Base-by-base conservation (phyloP, 768 basidiomycete genomes). In the Tylopilus rubrobrunneus region DNA sequence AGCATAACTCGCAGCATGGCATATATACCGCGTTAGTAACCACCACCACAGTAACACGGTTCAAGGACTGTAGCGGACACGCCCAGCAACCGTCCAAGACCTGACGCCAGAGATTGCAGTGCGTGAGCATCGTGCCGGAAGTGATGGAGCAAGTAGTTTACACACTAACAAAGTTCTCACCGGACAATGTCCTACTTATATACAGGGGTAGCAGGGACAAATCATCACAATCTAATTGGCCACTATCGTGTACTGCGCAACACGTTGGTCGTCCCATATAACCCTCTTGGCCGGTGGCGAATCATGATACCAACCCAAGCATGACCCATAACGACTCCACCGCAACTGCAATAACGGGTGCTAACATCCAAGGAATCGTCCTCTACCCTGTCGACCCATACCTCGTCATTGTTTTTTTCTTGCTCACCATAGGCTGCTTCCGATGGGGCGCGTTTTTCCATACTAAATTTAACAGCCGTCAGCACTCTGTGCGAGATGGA, bases 381-480 rank as follows among this genome's bases (percentile, higher is more conserved):
- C 41, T 50, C n/a, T 64, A 65, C 21, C 59, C 62, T 9, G 36
- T 53, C 44, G 37, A 39, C 11, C 56, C 53, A 8, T 64, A 64
- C 51, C 23, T 62, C 25, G 19, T 43, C 37, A 51, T 64, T 19
- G 28, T 44, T 9, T 3, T 28, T 15, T 48, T 56, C 28, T 19
- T 64, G 27, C 48, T 65, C 48, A 2, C 52, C 21, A 45, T 62
- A 27, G 62, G 60, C 34, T 50, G 51, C 40, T 65, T 65, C 50
- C 56, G 59, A 37, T 62, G 60, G 62, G 55, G 21, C 9, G 34
- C 50, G 15, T 48, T 40, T 49, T 6, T 64, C 10, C 40, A 55
- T n/a, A 47, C 55, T n/a, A 65, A 62, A 45, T 41, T 56, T 14
- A 45, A 51, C 29, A 56, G 60, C 42, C 52, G 44, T 8, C 53